Evolutionary conservation across 805 yeast genomes (phyloP).

Genomic region (Candida suzukii): DNA sequence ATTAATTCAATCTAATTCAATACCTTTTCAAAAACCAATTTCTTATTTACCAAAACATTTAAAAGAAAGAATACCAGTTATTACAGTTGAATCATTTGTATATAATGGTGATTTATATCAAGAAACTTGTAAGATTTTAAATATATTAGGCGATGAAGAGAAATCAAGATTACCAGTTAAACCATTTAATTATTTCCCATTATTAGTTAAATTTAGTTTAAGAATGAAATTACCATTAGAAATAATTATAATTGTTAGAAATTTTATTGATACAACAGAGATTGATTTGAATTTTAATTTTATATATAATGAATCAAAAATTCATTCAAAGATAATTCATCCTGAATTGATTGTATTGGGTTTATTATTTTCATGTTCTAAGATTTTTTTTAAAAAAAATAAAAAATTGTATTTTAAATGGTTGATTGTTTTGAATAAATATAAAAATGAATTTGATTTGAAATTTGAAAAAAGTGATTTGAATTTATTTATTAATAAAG

Average conservation of each 20-base stretch:
- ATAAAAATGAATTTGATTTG: slow-evolving; percentile 15
- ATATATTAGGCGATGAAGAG: background rate
- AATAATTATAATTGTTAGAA: slow-evolving; percentile 30
- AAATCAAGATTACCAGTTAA: background rate
- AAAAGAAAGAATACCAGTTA: background rate
- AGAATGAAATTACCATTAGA: slow-evolving; percentile 45
- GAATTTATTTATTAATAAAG: slow-evolving; percentile 11
- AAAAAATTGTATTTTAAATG: slow-evolving; percentile 20
- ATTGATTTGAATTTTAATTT: slow-evolving; percentile 7
- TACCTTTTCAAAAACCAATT: slow-evolving; percentile 33
- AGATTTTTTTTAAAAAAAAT: slow-evolving; percentile 22
- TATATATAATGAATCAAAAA: too few species aligned
- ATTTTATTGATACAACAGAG: slow-evolving; percentile 14
- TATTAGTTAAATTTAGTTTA: slow-evolving; percentile 33
- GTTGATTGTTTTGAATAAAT: slow-evolving; percentile 19
- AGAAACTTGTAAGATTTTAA: background rate
- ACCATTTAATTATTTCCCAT: slow-evolving; percentile 25
- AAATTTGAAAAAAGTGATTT: slow-evolving; percentile 2
- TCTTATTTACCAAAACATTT: background rate
- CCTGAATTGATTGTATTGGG: slow-evolving; percentile 34
- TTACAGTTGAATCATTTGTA: background rate
- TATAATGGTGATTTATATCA: background rate
- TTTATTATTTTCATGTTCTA: slow-evolving; percentile 25
- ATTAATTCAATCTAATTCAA: slow-evolving; percentile 32
- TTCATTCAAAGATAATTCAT: slow-evolving; percentile 5